A percentile compares a stretch with the other conserved stretches of the same genome.
Evolutionary conservation across 2,329 filamentous ascomycete species (phyloP).

Genomic region (Biscogniauxia marginata): DNA sequence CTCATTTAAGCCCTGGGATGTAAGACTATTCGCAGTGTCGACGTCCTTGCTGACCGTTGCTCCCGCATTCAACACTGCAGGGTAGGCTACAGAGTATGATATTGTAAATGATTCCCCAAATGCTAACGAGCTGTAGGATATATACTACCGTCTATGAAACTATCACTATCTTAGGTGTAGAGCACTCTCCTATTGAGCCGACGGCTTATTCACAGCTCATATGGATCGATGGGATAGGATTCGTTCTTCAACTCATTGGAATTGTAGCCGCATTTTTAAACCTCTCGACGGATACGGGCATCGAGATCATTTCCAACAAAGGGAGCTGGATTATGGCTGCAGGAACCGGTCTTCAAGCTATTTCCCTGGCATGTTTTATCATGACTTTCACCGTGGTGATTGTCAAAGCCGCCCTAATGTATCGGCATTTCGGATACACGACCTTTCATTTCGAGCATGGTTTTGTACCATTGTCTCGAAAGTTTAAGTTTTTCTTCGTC

Average conservation of each 20-base stretch:
- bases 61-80: conserved; percentile 28
- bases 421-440: conserved; percentile 28
- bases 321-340: conserved; percentile 25
- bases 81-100: conserved; percentile 14
- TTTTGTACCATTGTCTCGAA: conserved; percentile 23
- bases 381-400: conserved; percentile 25
- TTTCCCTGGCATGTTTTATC: conserved; percentile 24
- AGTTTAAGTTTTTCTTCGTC: conserved; percentile 28
- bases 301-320: conserved; percentile 11
- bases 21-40: conserved; percentile 22
- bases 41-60: conserved; percentile 28
- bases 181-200: conserved; percentile 29
- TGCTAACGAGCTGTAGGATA: conserved; percentile 24
- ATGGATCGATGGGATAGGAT: conserved; percentile 25
- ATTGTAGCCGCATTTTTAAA: conserved; percentile 28
- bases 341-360: conserved; percentile 27
- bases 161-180: conserved; percentile 26
- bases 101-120: background rate
- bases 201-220: conserved; percentile 24
- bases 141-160: conserved; percentile 27
- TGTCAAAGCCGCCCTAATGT: conserved; percentile 20
- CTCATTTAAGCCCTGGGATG: conserved; percentile 24
- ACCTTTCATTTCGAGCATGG: conserved; percentile 29
- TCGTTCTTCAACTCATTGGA: conserved; percentile 28
- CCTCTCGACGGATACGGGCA: conserved; percentile 14